phyloP scores from a whole-genome alignment of 139 green algal genomes.

The Chlamydomonas sp. region DNA sequence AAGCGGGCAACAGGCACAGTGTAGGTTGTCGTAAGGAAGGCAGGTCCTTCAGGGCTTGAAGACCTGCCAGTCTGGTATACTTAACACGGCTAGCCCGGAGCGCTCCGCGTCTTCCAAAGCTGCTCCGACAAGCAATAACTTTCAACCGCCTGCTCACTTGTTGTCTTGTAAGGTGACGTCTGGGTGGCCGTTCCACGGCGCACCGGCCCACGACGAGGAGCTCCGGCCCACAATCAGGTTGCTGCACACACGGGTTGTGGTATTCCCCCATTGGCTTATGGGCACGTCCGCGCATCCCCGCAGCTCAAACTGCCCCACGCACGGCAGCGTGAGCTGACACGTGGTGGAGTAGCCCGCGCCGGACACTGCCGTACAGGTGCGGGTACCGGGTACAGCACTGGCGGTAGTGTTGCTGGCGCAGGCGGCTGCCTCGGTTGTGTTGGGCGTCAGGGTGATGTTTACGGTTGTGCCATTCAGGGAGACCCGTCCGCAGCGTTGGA shows the following conservation, averaged over 20 bases:
- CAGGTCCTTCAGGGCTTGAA: no score
- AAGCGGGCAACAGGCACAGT: no score
- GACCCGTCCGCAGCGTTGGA: no score
- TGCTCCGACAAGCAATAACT: no score
- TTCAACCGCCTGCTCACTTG: slow-evolving; percentile 2
- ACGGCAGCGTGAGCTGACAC: slow-evolving; percentile 56
- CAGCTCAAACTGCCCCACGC: slow-evolving; percentile 48
- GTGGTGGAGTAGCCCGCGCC: not conserved
- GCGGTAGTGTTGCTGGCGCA: not conserved
- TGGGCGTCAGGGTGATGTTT: no score
- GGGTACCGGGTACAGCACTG: not conserved
- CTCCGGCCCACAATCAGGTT: slow-evolving; percentile 32
- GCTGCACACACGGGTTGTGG: not conserved
- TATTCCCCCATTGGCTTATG: no score
- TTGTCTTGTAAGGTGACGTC: slow-evolving; percentile 1
- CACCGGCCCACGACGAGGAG: slow-evolving; percentile 14
- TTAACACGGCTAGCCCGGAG: no score
- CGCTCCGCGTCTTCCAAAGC: no score
- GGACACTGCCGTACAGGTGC: not conserved
- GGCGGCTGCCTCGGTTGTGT: not conserved
- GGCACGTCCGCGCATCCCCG: slow-evolving; percentile 9
- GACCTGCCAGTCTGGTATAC: no score
- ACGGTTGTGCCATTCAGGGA: no score
- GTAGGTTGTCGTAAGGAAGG: no score
- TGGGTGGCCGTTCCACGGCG: slow-evolving; percentile 16